Base-by-base conservation (phyloP, 305 asterid species). In the Fraxinus platypoda region DNA sequence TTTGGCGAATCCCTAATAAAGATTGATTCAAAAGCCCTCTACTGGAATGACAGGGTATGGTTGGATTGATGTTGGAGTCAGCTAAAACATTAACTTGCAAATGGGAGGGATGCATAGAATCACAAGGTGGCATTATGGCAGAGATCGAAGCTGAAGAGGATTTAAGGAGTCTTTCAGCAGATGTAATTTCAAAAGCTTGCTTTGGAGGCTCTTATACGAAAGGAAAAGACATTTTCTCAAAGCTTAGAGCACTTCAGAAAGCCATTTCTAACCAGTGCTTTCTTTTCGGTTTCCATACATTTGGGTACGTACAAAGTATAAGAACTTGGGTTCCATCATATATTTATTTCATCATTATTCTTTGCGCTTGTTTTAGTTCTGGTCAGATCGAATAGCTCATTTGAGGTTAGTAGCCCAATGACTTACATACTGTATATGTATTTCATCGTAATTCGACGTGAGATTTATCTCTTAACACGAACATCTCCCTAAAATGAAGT, bases 131-230 rank as follows among this genome's bases (percentile, higher is more conserved):
- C 0, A 78, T 37, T 38, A 79, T 83, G 73, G 95, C 86, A 19
- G 97, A 94, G 75, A 89, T 94, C 76, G 81, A 64, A 70, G 97
- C 89, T 41, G 97, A 89, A 68, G 92, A 93, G 52, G 95, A 92
- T 80, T 83, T 94, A 64, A 90, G 97, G 81, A 87, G 92, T 79
- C 78, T 90, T 17, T 89, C 98, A 4, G 98, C 88, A 21, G 98
- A 94, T 81, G 95, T 94, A 6, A 94, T 94, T 81, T 91, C 97
- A n/a, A 90, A 91, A 86, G 94, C 97, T 13, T 94, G 95, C 81
- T 94, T 94, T 85, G 98, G 98, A 26, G 92, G 97, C 81, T 94
- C 94, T 1, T 93, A 87, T 80, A 80, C 85, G 82, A 89, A 90
- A 85, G 98, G 98, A 83, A 87, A 90, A 75, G 80, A 88, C 23